phyloP scores from a whole-genome alignment of 257 asterid species.

The Solanum microdontum region DNA sequence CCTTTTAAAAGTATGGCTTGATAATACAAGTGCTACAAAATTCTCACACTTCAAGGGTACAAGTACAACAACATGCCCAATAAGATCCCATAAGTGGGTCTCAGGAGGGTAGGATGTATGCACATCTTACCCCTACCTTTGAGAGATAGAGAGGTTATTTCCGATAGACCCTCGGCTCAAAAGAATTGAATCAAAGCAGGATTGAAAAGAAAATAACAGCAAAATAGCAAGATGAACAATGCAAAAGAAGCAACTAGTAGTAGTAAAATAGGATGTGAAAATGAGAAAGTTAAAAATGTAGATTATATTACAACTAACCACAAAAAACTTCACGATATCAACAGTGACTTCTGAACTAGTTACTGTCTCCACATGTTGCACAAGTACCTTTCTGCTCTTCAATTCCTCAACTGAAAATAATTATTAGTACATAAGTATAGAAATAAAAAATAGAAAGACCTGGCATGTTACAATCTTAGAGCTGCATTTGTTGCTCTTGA shows the following conservation, averaged over 20 bases:
- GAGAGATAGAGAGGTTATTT: background rate
- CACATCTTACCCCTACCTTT: background rate
- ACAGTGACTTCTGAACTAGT: slow-evolving; percentile 46
- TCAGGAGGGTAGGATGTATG: background rate
- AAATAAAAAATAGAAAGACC: too few relatives aligned
- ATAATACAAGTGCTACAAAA: background rate
- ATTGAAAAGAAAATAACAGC: background rate
- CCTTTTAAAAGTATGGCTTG: background rate
- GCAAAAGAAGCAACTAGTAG: background rate
- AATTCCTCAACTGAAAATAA: slow-evolving; percentile 41
- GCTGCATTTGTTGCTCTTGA: background rate
- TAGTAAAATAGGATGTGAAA: background rate
- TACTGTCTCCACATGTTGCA: slow-evolving; percentile 72
- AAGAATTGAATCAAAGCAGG: background rate
- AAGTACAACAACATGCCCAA: background rate
- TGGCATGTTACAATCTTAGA: background rate
- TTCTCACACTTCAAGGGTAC: background rate
- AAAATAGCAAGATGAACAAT: background rate
- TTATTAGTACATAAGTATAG: background rate
- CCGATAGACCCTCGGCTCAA: background rate
- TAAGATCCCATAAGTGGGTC: background rate
- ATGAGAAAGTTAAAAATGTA: background rate
- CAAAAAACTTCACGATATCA: slow-evolving; percentile 51
- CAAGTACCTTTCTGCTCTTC: slow-evolving; percentile 57
- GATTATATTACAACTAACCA: slow-evolving; percentile 41